Percentiles rank a stretch among this genome's conserved stretches.
Conservation (phyloP, 805 yeast genomes). For the Starmerella riodocensis region DNA sequence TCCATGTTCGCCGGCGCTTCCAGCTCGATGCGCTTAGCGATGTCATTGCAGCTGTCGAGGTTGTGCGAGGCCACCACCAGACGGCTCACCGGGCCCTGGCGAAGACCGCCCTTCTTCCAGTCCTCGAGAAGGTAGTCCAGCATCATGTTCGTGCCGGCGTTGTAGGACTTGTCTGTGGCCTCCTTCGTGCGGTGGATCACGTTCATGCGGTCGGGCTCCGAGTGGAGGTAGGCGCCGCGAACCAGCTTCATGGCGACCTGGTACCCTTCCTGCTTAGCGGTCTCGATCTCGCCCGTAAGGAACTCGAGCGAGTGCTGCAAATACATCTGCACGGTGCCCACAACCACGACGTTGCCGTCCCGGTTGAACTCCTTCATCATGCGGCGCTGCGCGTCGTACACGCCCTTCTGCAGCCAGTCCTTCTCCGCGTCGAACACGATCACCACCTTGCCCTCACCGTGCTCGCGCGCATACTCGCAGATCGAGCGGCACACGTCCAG, state of each 20-base stretch:
- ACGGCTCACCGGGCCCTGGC: conserved; percentile 36
- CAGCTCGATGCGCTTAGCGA: conserved; percentile 41
- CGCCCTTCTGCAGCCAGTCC: conserved; percentile 77
- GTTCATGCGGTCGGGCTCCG: conserved; percentile 55
- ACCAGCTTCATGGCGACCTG: conserved; percentile 79
- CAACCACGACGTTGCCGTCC: conserved; percentile 45
- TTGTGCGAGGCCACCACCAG: conserved; percentile 89
- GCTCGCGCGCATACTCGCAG: conserved; percentile 38
- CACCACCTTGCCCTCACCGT: conserved; percentile 40
- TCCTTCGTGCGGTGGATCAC: conserved; percentile 65
- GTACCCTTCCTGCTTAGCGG: conserved; percentile 49
- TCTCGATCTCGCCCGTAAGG: conserved; percentile 46
- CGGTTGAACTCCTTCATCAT: conserved; percentile 64
- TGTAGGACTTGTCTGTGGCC: conserved; percentile 68
- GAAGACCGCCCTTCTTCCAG: conserved; percentile 35
- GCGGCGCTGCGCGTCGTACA: conserved; percentile 75
- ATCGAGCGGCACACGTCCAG: conserved; percentile 54
- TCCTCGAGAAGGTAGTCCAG: conserved; percentile 42
- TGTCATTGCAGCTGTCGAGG: conserved; percentile 58
- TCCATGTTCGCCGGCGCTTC: conserved; percentile 24
- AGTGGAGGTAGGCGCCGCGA: conserved; percentile 89
- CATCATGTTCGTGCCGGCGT: conserved; percentile 51
- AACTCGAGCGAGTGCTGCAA: conserved; percentile 55
- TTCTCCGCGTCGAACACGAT: conserved; percentile 80
- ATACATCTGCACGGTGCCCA: conserved; percentile 91